A percentile compares a stretch with the other conserved stretches of the same genome.
phyloP scores from a whole-genome alignment of 176 grass and related monocot species.

The Phyllostachys edulis region DNA sequence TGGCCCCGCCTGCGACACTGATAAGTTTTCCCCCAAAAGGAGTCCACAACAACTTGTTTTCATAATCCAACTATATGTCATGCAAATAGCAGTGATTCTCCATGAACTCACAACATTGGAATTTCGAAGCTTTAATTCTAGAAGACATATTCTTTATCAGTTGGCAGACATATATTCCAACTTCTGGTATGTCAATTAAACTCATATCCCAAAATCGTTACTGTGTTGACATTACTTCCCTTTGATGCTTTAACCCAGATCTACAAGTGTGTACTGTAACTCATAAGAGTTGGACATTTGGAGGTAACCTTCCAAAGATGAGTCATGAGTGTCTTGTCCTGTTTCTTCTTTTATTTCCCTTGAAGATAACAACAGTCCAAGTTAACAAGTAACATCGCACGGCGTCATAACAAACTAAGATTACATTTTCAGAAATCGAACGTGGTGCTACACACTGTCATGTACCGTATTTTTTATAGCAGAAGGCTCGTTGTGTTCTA shows the following conservation, averaged over 20 bases:
- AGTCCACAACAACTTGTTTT: neutral
- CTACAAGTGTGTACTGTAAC: neutral
- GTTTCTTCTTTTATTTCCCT: neutral
- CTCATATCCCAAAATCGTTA: neutral
- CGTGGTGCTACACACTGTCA: neutral
- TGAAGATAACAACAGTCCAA: neutral
- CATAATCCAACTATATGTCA: constrained; percentile 1
- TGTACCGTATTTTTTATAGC: neutral
- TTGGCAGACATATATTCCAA: constrained; percentile 15
- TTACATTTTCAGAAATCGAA: constrained; percentile 12
- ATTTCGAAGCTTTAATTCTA: neutral
- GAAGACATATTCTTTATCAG: neutral
- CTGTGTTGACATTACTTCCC: neutral
- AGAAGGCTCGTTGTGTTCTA: neutral
- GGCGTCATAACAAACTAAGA: neutral
- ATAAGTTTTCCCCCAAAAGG: too few species aligned
- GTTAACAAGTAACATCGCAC: neutral
- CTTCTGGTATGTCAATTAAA: neutral
- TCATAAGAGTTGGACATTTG: neutral
- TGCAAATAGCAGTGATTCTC: neutral
- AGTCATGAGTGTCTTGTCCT: neutral
- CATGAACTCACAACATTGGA: constrained; percentile 15
- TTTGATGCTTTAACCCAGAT: constrained; percentile 5
- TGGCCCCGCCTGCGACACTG: too few species aligned
- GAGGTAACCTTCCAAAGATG: neutral